phyloP scores from a whole-genome alignment of 768 basidiomycete genomes.

The Tulasnella sp. region DNA sequence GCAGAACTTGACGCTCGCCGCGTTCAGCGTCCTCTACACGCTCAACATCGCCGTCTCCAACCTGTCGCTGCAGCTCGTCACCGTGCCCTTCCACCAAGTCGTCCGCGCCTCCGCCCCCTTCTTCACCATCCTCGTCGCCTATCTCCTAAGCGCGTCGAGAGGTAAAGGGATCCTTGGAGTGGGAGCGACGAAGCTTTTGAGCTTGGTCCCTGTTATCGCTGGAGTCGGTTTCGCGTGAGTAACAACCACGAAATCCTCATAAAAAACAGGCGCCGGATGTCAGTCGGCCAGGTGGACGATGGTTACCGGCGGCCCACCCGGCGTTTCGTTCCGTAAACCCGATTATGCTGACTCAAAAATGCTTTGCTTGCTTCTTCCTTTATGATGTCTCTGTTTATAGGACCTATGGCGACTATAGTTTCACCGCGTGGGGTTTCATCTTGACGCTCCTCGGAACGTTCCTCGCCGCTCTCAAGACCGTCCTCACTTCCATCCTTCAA shows the following conservation, averaged over 20 bases:
- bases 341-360: background rate
- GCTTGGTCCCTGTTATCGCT: no score
- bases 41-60: constrained; percentile 96
- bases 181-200: no score
- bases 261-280: no score
- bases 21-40: constrained; percentile 88
- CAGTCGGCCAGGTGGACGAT: no score
- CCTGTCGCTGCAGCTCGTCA: constrained; percentile 80
- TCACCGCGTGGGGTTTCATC: constrained; percentile 76
- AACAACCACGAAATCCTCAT: constrained; percentile 46
- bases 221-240: constrained; percentile 50
- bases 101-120: constrained; percentile 92
- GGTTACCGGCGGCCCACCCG: no score
- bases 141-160: constrained; percentile 57
- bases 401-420: constrained; percentile 86
- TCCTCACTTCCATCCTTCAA: constrained; percentile 80
- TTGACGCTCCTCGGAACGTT: constrained; percentile 87
- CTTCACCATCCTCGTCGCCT: constrained; percentile 80
- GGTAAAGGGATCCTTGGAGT: background rate
- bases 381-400: constrained; percentile 42
- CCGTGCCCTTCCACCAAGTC: constrained; percentile 97
- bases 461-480: constrained; percentile 90
- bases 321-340: no score
- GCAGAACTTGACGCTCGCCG: constrained; percentile 61
- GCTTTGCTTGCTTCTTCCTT: background rate